These are phyloP conservation scores for Colletotrichum sansevieriae DNA, from an alignment of 2,329 filamentous ascomycete species.

Conservation along the genomic window DNA sequence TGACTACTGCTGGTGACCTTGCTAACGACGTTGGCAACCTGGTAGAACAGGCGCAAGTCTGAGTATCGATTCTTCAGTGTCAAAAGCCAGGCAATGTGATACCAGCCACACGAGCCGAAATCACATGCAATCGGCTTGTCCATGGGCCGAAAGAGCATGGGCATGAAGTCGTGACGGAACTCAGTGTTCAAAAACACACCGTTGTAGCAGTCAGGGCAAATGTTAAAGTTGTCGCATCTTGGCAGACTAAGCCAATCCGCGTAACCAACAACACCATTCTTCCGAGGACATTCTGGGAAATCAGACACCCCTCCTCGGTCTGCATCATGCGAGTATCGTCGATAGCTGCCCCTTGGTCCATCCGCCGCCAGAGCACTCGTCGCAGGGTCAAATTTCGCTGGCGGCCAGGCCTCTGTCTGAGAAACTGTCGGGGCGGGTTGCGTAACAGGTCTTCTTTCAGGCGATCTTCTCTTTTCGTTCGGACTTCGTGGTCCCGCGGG, in stretches of 20 bases:
- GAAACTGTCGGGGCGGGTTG: conserved; percentile 13
- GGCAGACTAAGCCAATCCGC: conserved; percentile 87
- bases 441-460: conserved; percentile 34
- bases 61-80: conserved; percentile 77
- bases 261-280: conserved; percentile 70
- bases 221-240: conserved; percentile 77
- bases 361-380: conserved; percentile 52
- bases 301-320: conserved; percentile 57
- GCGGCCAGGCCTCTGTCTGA: conserved; percentile 56
- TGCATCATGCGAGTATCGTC: conserved; percentile 68
- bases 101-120: conserved; percentile 83
- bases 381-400: conserved; percentile 59
- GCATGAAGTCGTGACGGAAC: conserved; percentile 76
- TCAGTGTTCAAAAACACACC: conserved; percentile 76
- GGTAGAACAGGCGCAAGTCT: conserved; percentile 77
- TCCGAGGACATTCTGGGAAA: conserved; percentile 79
- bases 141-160: conserved; percentile 68
- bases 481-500: conserved; percentile 42
- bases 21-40: conserved; percentile 73
- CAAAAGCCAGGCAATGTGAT: conserved; percentile 85
- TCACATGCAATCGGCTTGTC: conserved; percentile 77
- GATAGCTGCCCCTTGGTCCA: conserved; percentile 60
- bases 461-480: conserved; percentile 45
- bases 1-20: conserved; percentile 54
- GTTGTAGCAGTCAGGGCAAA: conserved; percentile 85